Evolutionary conservation across 2,329 filamentous ascomycete species (phyloP), one percentile per base, ranked within the genome.

Genomic region (Clonostachys byssicola): DNA sequence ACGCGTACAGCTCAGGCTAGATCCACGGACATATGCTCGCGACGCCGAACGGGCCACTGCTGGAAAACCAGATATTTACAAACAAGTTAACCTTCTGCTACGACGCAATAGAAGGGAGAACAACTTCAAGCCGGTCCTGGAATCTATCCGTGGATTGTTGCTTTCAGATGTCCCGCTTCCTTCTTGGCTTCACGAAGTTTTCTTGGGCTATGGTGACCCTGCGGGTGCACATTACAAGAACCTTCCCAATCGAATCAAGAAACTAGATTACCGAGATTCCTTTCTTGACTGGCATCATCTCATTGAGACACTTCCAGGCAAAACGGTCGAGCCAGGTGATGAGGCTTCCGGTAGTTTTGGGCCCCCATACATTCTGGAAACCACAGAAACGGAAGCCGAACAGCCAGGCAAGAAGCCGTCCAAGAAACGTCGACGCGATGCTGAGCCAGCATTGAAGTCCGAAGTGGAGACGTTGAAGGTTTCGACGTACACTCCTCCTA

Each of bases 231-330:
- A 83, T 18, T 96, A 95, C 69, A 90, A 88, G 52, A 85, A 90
- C 44, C 71, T 99, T 14, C 71, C 88, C 2, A 94, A 90, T 62
- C 80, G 85, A 49, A 75, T 95, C 52, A 83, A 83, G 57, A 88
- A 80, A 47, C 74, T 99, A 46, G 91, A 99, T 64, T 96, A 91
- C 62, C 80, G 91, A 47, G 95, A 99, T 62, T 97, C 94, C 0
- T 96, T 99, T 63, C 68, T 97, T 49, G 85, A 96, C 68, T 97
- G 92, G 92, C 85, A 95, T 57, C 95, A 99, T 72, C 75, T 99
- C 35, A 78, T 92, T 40, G 89, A 94, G 64, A 94, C 89, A 60
- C 78, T 96, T 51, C 89, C 91, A n/a, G 90, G 89, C 18, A 92
- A 88, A 70, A 88, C 81, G 5, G 79, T 97, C 48, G 89, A 96